These are phyloP conservation scores for Moringa oleifera DNA, from an alignment of 345 rosid genomes.

Conservation along the genomic window DNA sequence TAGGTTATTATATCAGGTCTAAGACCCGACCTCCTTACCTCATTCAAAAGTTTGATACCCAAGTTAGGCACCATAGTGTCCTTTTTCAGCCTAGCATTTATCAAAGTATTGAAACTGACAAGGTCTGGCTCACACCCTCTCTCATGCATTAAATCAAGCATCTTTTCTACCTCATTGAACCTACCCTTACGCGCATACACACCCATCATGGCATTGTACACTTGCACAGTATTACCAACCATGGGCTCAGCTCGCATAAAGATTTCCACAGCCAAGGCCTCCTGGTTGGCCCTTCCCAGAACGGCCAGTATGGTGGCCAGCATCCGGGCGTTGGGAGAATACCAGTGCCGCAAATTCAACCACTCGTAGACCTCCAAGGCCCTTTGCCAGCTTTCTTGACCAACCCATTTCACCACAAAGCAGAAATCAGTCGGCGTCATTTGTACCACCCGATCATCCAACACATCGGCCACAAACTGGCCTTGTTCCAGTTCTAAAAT, in stretches of 20 bases:
- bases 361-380: conserved; percentile 91
- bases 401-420: conserved; percentile 81
- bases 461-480: conserved; percentile 74
- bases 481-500: conserved; percentile 46
- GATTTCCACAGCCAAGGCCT: conserved; percentile 66
- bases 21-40: conserved; percentile 74
- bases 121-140: conserved; percentile 87
- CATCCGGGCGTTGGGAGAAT: conserved; percentile 79
- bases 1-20: conserved; percentile 88
- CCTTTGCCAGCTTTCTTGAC: conserved; percentile 84
- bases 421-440: conserved; percentile 92
- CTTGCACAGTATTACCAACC: conserved; percentile 70
- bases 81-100: conserved; percentile 76
- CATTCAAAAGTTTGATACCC: conserved; percentile 55
- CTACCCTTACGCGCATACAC: conserved; percentile 74
- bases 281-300: conserved; percentile 81
- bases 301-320: conserved; percentile 77
- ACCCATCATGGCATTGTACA: conserved; percentile 95
- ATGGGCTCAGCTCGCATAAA: conserved; percentile 58
- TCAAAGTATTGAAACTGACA: conserved; percentile 89
- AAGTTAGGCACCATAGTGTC: conserved; percentile 52
- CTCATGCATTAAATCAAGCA: conserved; percentile 72
- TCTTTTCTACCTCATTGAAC: conserved; percentile 55
- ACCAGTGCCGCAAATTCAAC: conserved; percentile 85
- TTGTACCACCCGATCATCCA: conserved; percentile 67